phyloP scores from a whole-genome alignment of 495 filamentous ascomycete species.

The Penicillium argentinense region DNA sequence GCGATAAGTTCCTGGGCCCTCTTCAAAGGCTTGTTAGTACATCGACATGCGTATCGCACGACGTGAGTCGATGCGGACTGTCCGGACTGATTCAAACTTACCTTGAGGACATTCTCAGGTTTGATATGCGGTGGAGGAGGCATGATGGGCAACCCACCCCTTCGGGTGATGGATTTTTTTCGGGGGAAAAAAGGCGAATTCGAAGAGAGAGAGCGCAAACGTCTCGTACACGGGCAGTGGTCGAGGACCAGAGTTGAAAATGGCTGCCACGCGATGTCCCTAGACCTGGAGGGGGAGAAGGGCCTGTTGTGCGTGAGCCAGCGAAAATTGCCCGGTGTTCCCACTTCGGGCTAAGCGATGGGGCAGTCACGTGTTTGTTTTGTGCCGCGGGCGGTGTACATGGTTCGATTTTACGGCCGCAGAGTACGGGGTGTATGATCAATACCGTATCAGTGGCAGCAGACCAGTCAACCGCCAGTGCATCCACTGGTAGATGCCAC shows the following conservation, averaged over 20 bases:
- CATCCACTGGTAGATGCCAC: too few species aligned
- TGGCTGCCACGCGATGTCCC: constrained; percentile 45
- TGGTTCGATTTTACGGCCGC: too few species aligned
- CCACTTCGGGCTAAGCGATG: constrained; percentile 46
- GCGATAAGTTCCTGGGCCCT: constrained; percentile 97
- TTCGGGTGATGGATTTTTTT: constrained; percentile 20
- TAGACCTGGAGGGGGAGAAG: constrained; percentile 30
- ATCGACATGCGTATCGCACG: too few species aligned
- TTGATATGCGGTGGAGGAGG: constrained; percentile 94
- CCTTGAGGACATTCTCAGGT: constrained; percentile 98
- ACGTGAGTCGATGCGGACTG: background rate
- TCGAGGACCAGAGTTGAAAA: constrained; percentile 25
- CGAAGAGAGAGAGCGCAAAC: constrained; percentile 6
- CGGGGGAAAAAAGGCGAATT: constrained; percentile 2
- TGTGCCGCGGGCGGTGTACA: constrained; percentile 5
- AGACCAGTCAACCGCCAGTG: too few species aligned
- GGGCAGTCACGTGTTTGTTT: constrained; percentile 29
- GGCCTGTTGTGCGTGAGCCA: constrained; percentile 45
- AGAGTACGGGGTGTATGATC: too few species aligned
- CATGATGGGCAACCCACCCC: constrained; percentile 62
- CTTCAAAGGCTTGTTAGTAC: constrained; percentile 36
- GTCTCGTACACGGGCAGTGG: constrained; percentile 28
- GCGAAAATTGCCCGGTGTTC: constrained; percentile 37
- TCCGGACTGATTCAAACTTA: constrained; percentile 32
- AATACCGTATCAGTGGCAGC: background rate